phyloP scores from a whole-genome alignment of 2,329 filamentous ascomycete species.

The Colletotrichum musae region DNA sequence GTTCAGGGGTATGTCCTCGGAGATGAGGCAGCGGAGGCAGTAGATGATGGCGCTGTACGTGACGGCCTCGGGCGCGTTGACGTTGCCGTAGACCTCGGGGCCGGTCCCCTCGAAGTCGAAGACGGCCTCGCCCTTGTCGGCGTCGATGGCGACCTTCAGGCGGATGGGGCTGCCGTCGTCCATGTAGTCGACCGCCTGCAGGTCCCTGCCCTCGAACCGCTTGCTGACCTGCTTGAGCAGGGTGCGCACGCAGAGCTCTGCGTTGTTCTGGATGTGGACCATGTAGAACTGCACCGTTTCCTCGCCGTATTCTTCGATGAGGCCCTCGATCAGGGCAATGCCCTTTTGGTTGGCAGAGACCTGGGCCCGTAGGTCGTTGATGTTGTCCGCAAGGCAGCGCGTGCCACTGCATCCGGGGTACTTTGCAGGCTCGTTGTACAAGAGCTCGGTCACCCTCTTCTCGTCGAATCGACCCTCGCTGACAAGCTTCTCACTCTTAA shows the following conservation, averaged over 20 bases:
- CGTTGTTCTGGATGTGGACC: slow-evolving; percentile 84
- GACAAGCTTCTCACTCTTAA: slow-evolving; percentile 78
- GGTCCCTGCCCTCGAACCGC: slow-evolving; percentile 78
- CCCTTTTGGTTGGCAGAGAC: slow-evolving; percentile 89
- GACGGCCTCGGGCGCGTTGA: slow-evolving; percentile 86
- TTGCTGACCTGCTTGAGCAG: slow-evolving; percentile 80
- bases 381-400: slow-evolving; percentile 82
- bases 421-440: slow-evolving; percentile 81
- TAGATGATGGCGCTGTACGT: slow-evolving; percentile 92
- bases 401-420: slow-evolving; percentile 85
- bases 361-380: slow-evolving; percentile 87
- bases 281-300: slow-evolving; percentile 88
- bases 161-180: slow-evolving; percentile 86
- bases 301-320: slow-evolving; percentile 85
- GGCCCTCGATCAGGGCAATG: slow-evolving; percentile 81
- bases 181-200: slow-evolving; percentile 85
- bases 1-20: slow-evolving; percentile 86
- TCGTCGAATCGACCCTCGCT: slow-evolving; percentile 85
- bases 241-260: slow-evolving; percentile 80
- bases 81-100: slow-evolving; percentile 84
- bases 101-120: slow-evolving; percentile 88
- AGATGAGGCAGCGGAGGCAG: slow-evolving; percentile 84
- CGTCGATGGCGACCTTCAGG: slow-evolving; percentile 81
- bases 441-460: slow-evolving; percentile 78
- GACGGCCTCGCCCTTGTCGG: slow-evolving; percentile 80